A percentile compares a stretch with the other conserved stretches of the same genome.
phyloP scores from a whole-genome alignment of 257 asterid genomes.

The Solanum acaule region DNA sequence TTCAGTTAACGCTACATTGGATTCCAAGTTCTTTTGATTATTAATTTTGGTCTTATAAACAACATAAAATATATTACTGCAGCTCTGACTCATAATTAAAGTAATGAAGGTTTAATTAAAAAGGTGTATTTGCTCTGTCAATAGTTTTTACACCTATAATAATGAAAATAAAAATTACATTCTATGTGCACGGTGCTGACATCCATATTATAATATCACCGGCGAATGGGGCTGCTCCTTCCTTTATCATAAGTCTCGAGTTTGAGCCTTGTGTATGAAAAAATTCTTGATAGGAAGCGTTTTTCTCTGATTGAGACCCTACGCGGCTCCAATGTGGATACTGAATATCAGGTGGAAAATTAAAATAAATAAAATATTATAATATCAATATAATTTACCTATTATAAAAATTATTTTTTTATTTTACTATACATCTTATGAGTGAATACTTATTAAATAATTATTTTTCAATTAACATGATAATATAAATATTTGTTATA shows the following conservation, averaged over 20 bases:
- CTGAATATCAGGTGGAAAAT: rapidly evolving
- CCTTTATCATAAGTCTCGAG: too few relatives aligned
- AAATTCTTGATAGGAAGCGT: too few relatives aligned
- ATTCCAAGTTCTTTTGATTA: neutral
- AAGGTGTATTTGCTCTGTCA: neutral
- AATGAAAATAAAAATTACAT: neutral
- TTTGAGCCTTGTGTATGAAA: too few relatives aligned
- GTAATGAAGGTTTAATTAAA: neutral
- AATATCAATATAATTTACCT: too few relatives aligned
- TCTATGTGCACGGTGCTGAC: neutral
- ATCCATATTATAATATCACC: neutral
- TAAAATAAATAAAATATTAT: too few relatives aligned
- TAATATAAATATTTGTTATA: neutral
- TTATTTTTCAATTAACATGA: too few relatives aligned
- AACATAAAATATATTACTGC: neutral
- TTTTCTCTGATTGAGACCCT: too few relatives aligned
- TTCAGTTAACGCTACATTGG: neutral
- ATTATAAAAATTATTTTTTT: too few relatives aligned
- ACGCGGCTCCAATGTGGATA: too few relatives aligned
- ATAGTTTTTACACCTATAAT: neutral
- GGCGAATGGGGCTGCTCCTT: too few relatives aligned
- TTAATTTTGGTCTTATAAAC: neutral
- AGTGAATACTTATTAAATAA: too few relatives aligned
- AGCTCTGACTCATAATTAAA: neutral
- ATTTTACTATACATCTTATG: neutral